Evolutionary conservation across 441 rosid species (phyloP).

Genomic region (Pelargonium citronellum): DNA sequence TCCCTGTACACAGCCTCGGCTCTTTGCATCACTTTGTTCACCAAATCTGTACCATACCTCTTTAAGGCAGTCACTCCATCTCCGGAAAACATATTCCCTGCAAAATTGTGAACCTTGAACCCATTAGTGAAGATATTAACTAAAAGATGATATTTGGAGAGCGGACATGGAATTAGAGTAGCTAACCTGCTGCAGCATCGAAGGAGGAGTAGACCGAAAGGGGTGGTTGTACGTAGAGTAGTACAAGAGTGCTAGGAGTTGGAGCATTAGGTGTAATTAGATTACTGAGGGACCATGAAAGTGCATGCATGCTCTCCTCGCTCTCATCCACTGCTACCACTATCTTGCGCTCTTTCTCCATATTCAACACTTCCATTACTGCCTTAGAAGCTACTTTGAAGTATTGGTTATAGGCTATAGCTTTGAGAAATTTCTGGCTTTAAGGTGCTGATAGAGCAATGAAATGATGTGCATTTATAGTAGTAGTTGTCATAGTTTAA

Average conservation of each 20-base stretch:
- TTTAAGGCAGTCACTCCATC: constrained; percentile 49
- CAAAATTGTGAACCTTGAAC: not conserved
- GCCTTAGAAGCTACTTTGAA: not conserved
- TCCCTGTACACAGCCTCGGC: constrained; percentile 55
- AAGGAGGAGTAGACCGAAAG: constrained; percentile 53
- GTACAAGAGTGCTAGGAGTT: constrained; percentile 37
- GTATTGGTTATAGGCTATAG: not conserved
- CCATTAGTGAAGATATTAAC: not conserved
- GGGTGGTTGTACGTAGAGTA: constrained; percentile 74
- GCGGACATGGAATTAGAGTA: not conserved
- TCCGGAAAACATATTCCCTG: constrained; percentile 47
- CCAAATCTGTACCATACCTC: constrained; percentile 47
- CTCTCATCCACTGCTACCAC: constrained; percentile 84
- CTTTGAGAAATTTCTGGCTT: constrained; percentile 17
- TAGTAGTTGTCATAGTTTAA: constrained; percentile 8
- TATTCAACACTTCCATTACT: constrained; percentile 29
- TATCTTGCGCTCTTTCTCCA: constrained; percentile 35
- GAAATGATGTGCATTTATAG: constrained; percentile 3
- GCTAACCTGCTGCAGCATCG: constrained; percentile 46
- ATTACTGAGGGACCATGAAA: constrained; percentile 66
- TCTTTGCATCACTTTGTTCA: constrained; percentile 58
- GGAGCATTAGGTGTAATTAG: constrained; percentile 35
- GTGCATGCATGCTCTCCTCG: constrained; percentile 81
- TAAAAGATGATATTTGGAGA: not conserved
- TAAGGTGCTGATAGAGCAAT: constrained; percentile 20